Evolutionary conservation across 495 filamentous ascomycete genomes (phyloP).

Genomic region (Aspergillus indologenus): DNA sequence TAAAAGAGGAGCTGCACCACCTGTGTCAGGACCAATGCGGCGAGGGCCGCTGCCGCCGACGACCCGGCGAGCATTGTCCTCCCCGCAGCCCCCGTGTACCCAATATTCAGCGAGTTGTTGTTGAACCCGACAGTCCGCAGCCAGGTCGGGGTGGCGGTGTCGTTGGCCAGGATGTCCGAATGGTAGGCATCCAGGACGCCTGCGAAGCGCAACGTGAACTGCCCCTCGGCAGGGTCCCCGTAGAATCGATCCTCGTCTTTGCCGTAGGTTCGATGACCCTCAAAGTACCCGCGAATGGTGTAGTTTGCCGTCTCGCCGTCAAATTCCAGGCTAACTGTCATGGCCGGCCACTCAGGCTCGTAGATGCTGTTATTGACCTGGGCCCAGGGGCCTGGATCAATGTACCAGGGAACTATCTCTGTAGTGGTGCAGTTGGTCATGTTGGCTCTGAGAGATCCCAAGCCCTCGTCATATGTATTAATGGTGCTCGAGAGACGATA

Average conservation of each 20-base stretch:
- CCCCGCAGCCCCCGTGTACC: background rate
- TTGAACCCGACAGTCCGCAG: constrained; percentile 14
- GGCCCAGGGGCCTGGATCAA: background rate
- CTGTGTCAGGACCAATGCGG: too few relatives aligned
- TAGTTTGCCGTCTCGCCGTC: background rate
- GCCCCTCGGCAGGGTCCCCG: background rate
- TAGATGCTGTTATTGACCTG: background rate
- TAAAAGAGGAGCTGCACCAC: too few relatives aligned
- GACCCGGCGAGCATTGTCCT: background rate
- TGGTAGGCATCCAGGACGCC: constrained; percentile 16
- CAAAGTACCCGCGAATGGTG: background rate
- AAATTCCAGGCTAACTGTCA: background rate
- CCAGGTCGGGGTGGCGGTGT: constrained; percentile 15
- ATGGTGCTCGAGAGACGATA: background rate
- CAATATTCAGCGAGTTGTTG: constrained; percentile 14
- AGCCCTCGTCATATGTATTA: background rate
- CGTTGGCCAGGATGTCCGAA: constrained; percentile 16
- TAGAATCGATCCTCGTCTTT: too few relatives aligned
- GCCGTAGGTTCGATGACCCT: background rate
- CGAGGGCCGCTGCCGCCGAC: too few relatives aligned
- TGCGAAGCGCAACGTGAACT: background rate
- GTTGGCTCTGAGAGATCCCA: background rate
- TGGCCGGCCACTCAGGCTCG: background rate
- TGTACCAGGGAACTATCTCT: background rate
- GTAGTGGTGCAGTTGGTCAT: background rate